phyloP scores from a whole-genome alignment of 192 early-diverging fungal genomes.

The Coemansia nantahalensis region DNA sequence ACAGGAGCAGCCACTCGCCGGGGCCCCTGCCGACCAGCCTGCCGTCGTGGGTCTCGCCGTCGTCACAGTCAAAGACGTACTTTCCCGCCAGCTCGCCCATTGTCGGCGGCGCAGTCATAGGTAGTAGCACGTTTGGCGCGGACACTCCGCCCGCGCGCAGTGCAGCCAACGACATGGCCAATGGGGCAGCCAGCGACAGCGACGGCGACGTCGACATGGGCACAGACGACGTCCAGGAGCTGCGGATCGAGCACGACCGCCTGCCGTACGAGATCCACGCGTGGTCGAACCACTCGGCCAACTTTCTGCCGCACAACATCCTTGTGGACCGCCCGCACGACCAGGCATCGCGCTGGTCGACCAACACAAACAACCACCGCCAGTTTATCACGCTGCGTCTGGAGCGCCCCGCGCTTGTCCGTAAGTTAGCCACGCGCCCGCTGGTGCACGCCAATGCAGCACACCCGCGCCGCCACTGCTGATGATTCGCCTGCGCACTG shows the following conservation, averaged over 20 bases:
- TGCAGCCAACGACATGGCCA: neutral
- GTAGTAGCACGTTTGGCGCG: conserved; percentile 3
- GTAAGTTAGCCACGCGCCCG: conserved; percentile 51
- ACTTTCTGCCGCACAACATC: conserved; percentile 85
- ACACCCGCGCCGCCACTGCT: too few relatives aligned
- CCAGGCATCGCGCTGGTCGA: conserved; percentile 90
- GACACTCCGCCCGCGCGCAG: neutral
- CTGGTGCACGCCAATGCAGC: too few relatives aligned
- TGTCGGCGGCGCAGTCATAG: conserved; percentile 7
- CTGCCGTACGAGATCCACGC: conserved; percentile 65
- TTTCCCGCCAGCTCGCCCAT: conserved; percentile 30
- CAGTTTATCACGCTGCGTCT: conserved; percentile 92
- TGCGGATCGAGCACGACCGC: conserved; percentile 43
- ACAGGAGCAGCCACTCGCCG: neutral
- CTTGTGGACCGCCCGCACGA: conserved; percentile 78
- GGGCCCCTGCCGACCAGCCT: conserved; percentile 8
- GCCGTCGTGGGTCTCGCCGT: conserved; percentile 25
- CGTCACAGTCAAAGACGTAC: conserved; percentile 23
- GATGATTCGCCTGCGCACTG: too few relatives aligned
- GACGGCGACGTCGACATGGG: conserved; percentile 1
- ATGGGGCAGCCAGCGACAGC: neutral
- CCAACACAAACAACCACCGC: conserved; percentile 78
- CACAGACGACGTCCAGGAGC: conserved; percentile 15
- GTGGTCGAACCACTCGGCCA: conserved; percentile 81
- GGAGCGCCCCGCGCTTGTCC: conserved; percentile 78